These are phyloP conservation scores for Gracilaria vermiculophylla DNA, from an alignment of 23 red algal genomes.

Conservation along the genomic window DNA sequence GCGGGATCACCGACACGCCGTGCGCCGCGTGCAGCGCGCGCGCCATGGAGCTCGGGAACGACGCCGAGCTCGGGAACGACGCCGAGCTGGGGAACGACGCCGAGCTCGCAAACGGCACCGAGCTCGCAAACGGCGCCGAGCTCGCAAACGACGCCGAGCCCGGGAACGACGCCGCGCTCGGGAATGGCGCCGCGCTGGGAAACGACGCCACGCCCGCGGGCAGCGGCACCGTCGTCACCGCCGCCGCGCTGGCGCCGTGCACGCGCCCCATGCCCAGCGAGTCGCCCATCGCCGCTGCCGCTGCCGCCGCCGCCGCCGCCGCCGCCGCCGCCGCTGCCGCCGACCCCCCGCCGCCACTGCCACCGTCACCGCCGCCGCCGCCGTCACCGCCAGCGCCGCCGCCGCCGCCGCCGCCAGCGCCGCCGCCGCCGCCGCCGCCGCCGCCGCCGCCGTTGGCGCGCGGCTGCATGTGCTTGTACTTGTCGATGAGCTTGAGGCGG, in stretches of 20 bases:
- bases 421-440: too few relatives aligned
- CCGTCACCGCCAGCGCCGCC: neutral
- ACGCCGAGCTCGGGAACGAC: too few relatives aligned
- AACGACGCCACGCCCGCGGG: slow-evolving; percentile 44
- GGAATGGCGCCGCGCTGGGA: neutral
- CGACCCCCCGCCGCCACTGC: slow-evolving; percentile 20
- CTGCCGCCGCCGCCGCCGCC: slow-evolving; percentile 28
- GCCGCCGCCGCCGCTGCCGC: slow-evolving; percentile 11
- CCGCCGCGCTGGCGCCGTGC: neutral
- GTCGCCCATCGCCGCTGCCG: slow-evolving; percentile 13
- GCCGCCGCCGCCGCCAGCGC: slow-evolving; percentile 34
- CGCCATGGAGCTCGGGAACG: too few relatives aligned
- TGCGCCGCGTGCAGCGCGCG: too few relatives aligned
- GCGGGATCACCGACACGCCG: too few relatives aligned
- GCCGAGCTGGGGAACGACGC: too few relatives aligned
- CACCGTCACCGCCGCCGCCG: slow-evolving; percentile 20
- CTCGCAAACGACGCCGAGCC: too few relatives aligned
- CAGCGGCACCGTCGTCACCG: slow-evolving; percentile 44
- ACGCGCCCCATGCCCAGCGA: neutral
- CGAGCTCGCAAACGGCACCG: too few relatives aligned
- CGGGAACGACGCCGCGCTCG: too few relatives aligned
- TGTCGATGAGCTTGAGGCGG: slow-evolving; percentile 64
- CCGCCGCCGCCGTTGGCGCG: neutral
- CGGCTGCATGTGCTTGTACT: slow-evolving; percentile 59
- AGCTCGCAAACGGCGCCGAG: too few relatives aligned